Conservation (phyloP, 176 grass and related monocot genomes). For the Oropetium thomaeum region DNA sequence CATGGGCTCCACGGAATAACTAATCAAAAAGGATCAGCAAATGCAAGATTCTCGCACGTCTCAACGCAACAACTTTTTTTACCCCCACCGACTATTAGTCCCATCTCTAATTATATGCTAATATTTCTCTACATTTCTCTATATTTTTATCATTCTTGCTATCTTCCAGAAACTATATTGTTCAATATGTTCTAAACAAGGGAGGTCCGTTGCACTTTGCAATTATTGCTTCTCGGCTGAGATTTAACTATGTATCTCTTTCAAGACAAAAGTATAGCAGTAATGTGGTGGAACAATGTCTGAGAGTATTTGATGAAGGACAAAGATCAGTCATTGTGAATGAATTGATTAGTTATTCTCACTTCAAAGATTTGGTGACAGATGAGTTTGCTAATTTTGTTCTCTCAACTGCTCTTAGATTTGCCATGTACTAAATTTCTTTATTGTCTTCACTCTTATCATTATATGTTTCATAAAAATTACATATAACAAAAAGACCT, state of each 20-base stretch:
- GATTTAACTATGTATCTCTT: conserved; percentile 39
- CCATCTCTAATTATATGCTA: no score
- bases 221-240: conserved; percentile 29
- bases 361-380: conserved; percentile 40
- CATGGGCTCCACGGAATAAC: no score
- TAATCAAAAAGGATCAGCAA: no score
- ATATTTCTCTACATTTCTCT: background rate
- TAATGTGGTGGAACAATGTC: conserved; percentile 60
- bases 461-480: background rate
- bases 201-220: background rate
- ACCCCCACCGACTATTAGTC: no score
- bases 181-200: conserved; percentile 43
- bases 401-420: conserved; percentile 36
- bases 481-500: background rate
- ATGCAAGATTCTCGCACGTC: no score
- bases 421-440: conserved; percentile 24
- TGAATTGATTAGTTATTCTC: conserved; percentile 39
- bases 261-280: conserved; percentile 50
- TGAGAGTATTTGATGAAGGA: conserved; percentile 21
- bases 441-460: background rate
- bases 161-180: conserved; percentile 47
- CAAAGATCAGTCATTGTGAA: background rate
- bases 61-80: no score
- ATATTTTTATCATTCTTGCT: background rate
- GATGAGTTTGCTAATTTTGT: conserved; percentile 59